Evolutionary conservation across 1,284 basidiomycete genomes (phyloP).

Genomic region (Moesziomyces sp.): DNA sequence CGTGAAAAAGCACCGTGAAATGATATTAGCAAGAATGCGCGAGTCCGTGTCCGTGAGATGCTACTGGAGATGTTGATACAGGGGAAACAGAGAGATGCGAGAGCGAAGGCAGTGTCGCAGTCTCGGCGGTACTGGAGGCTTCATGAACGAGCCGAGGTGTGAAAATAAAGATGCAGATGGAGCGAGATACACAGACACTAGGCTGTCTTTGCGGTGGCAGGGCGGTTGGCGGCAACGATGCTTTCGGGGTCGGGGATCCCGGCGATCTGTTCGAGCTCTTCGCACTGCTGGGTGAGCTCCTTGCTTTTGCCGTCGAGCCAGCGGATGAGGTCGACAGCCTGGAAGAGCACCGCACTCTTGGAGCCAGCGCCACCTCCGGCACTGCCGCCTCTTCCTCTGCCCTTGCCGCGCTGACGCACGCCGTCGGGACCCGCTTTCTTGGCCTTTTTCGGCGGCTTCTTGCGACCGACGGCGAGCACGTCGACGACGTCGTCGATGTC

Average conservation of each 20-base stretch:
- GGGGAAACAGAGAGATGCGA: neutral
- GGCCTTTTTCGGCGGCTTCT: conserved; percentile 53
- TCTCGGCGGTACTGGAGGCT: neutral
- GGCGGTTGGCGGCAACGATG: conserved; percentile 33
- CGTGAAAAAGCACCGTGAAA: neutral
- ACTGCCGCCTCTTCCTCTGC: conserved; percentile 61
- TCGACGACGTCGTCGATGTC: conserved; percentile 59
- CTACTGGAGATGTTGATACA: conserved; percentile 7
- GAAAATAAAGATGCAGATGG: neutral
- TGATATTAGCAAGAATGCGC: conserved; percentile 6
- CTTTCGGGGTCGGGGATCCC: conserved; percentile 34
- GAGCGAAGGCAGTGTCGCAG: neutral
- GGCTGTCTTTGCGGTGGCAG: conserved; percentile 21
- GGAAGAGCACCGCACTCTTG: conserved; percentile 66
- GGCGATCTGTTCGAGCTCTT: conserved; percentile 50
- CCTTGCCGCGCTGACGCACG: conserved; percentile 57
- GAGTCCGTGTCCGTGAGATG: conserved; percentile 7
- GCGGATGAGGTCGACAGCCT: conserved; percentile 64
- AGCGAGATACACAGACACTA: neutral
- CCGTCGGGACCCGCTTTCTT: conserved; percentile 49
- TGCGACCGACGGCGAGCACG: conserved; percentile 43
- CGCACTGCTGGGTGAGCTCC: conserved; percentile 49
- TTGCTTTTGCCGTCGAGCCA: conserved; percentile 63
- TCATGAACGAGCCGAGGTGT: neutral
- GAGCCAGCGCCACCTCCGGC: conserved; percentile 64